Conservation (phyloP, 306 rosid genomes). For the Neltuma alba region DNA sequence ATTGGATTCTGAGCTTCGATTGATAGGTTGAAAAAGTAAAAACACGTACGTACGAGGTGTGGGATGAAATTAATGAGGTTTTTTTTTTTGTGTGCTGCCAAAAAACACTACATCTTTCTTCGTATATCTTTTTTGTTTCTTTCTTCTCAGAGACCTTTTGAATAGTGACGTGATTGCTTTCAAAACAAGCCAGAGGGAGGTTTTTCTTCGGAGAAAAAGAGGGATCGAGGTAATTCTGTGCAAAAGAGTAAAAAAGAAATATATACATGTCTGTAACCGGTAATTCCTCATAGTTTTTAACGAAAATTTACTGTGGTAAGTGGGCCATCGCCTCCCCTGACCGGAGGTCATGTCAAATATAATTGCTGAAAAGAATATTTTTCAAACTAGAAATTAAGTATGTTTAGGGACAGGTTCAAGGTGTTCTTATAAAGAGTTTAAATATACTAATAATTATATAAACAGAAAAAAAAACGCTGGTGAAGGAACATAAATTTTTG, state of each 20-base stretch:
- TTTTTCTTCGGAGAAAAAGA: background rate
- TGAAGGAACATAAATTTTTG: background rate
- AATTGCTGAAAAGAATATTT: background rate
- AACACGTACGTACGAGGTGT: constrained; percentile 1
- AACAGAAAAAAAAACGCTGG: background rate
- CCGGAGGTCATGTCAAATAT: too few relatives aligned
- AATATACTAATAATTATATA: background rate
- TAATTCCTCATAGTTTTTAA: background rate
- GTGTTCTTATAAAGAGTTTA: too few relatives aligned
- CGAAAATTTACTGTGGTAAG: background rate
- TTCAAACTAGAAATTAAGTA: too few relatives aligned
- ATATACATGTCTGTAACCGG: background rate
- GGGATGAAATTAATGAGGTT: background rate
- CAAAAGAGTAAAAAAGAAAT: background rate
- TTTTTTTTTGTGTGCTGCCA: constrained; percentile 23
- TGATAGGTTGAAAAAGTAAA: constrained; percentile 25
- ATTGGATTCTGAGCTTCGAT: constrained; percentile 34
- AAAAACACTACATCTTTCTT: background rate
- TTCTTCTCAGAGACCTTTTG: background rate
- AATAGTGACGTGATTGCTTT: background rate
- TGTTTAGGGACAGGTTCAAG: too few relatives aligned
- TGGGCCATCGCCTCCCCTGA: background rate
- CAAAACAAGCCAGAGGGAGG: background rate
- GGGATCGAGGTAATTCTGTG: background rate
- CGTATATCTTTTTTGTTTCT: constrained; percentile 1